Conservation (phyloP, 495 filamentous ascomycete genomes). For the Penicilliopsis zonata region DNA sequence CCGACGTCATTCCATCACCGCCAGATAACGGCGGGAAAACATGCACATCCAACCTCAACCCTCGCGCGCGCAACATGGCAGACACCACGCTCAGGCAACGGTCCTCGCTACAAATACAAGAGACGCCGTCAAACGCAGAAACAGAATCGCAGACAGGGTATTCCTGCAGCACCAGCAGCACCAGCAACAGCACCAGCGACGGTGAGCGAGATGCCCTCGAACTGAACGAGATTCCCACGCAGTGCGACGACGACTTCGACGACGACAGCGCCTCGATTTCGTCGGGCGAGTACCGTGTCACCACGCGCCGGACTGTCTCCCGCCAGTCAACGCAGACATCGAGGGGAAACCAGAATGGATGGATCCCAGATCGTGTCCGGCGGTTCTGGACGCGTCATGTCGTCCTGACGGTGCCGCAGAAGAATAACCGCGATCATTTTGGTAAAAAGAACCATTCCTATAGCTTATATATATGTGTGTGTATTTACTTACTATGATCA, state of each 20-base stretch:
- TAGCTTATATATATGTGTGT: background rate
- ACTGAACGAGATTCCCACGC: constrained; percentile 22
- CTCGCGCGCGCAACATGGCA: too few relatives aligned
- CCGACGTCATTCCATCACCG: too few relatives aligned
- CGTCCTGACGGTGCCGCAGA: constrained; percentile 27
- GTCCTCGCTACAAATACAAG: too few relatives aligned
- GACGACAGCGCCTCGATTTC: constrained; percentile 15
- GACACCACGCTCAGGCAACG: too few relatives aligned
- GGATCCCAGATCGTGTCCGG: too few relatives aligned
- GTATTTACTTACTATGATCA: constrained; percentile 15
- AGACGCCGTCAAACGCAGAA: too few relatives aligned
- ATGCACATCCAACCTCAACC: too few relatives aligned
- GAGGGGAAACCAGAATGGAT: background rate
- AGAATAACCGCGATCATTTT: constrained; percentile 34
- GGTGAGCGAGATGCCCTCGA: constrained; percentile 19
- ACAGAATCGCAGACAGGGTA: too few relatives aligned
- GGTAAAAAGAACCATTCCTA: constrained; percentile 19
- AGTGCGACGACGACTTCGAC: constrained; percentile 10
- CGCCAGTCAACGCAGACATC: constrained; percentile 7
- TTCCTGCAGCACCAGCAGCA: too few relatives aligned
- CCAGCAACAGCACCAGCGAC: constrained; percentile 1
- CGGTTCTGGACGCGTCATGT: constrained; percentile 30
- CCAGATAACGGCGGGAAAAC: too few relatives aligned
- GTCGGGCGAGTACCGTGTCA: constrained; percentile 23
- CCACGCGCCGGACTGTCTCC: constrained; percentile 13